Base-by-base conservation (phyloP, 345 rosid species). In the Camelina neglecta region DNA sequence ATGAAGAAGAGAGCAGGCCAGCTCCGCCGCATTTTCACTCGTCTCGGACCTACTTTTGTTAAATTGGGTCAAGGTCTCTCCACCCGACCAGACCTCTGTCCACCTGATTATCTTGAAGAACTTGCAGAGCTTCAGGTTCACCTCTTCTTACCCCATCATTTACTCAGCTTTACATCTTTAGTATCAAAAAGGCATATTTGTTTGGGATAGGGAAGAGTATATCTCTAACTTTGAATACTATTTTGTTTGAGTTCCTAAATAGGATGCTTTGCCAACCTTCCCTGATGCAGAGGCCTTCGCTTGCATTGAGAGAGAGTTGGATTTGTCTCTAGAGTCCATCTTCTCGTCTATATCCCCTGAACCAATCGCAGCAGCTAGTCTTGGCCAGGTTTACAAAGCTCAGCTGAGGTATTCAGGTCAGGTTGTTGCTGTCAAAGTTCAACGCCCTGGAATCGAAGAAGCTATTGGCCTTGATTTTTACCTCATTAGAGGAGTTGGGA, bases 321-420 rank as follows among this genome's bases (percentile, higher is more conserved):
- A 90, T 62, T 62, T 84, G 69, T 71, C 93, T 7, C 86, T 95
- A 3, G 96, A 95, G 48, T 81, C 90, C 33, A 82, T 95, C 75
- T 95, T 24, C 81, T 88, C 97, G 0, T 48, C 81, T 7, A 83
- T 95, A 61, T 92, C 99, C 11, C 83, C 96, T 0, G 87, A 96
- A 79, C 99, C 99, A 5, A 85, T 89, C 73, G 97, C 97, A 1
- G 97, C 99, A 9, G 97, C 99, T 59, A 95, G 99, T 83, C 84
- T 92, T 29, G 99, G 97, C 62, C 99, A 92, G 80, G 99, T 95
- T 50, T 95, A 95, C 81, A 95, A 95, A 84, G 99, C 99, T 38
- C 89, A 82, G 68, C 87, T 95, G 62, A 87, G 83, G 72, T 83
- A 86, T 66, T 89, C 97, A 36, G 93, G 88, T 44, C 91, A 92